Percentiles rank a stretch among this genome's conserved stretches.
Conservation (phyloP, 2,329 filamentous ascomycete species). For the Penicillium sp. region DNA sequence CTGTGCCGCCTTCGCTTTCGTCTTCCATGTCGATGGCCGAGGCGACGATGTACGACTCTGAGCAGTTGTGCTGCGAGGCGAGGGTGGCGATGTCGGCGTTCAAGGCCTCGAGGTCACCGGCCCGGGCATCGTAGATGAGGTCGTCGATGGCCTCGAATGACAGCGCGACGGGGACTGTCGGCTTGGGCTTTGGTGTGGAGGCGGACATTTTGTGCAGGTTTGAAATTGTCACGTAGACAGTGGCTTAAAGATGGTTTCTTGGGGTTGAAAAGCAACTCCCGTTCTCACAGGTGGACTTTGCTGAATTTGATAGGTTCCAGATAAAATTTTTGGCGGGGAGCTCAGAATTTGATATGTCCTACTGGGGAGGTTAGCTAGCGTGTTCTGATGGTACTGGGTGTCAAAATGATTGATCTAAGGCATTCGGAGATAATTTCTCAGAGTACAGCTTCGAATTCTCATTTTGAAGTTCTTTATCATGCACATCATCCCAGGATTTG, state of each 20-base stretch:
- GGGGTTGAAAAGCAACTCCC: neutral
- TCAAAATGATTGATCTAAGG: neutral
- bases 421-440: neutral
- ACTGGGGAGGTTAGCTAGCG: conserved; percentile 7
- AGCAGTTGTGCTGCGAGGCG: conserved; percentile 61
- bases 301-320: neutral
- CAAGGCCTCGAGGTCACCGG: conserved; percentile 73
- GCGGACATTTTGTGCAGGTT: conserved; percentile 14
- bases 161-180: conserved; percentile 45
- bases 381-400: neutral
- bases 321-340: neutral
- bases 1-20: conserved; percentile 65
- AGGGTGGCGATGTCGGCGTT: conserved; percentile 61
- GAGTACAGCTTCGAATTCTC: neutral
- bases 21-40: conserved; percentile 73
- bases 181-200: conserved; percentile 24
- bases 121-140: conserved; percentile 81
- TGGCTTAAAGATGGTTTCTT: neutral
- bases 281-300: neutral
- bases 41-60: conserved; percentile 65
- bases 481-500: neutral
- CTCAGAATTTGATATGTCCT: conserved; percentile 17
- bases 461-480: neutral
- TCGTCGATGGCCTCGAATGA: conserved; percentile 85
- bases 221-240: neutral